Percentiles rank a stretch among this genome's conserved stretches.
Conservation (phyloP, 768 basidiomycete genomes). For the Mycena alexandri region DNA sequence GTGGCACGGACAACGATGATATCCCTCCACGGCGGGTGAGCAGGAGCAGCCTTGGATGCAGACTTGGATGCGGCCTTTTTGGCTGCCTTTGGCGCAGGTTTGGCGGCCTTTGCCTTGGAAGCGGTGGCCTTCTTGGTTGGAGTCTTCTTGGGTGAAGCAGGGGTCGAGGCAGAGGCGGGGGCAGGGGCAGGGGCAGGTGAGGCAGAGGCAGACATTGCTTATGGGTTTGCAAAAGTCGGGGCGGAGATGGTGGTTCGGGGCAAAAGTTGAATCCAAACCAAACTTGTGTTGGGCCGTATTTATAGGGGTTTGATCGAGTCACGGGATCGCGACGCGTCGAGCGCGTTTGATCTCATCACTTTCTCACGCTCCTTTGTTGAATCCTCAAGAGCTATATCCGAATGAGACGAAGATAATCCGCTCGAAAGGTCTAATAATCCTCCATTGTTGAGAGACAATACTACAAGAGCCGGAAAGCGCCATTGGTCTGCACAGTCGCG, state of each 20-base stretch:
- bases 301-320: conserved; percentile 5
- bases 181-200: conserved; percentile 20
- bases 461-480: conserved; percentile 65
- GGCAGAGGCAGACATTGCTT: conserved; percentile 22
- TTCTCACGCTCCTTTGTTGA: too few relatives aligned
- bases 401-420: too few relatives aligned
- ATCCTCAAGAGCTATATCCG: too few relatives aligned
- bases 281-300: background rate
- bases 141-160: conserved; percentile 15
- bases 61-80: conserved; percentile 41
- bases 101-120: conserved; percentile 48
- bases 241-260: conserved; percentile 18
- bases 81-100: conserved; percentile 30
- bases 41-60: conserved; percentile 40
- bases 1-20: conserved; percentile 59
- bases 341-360: background rate
- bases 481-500: conserved; percentile 72
- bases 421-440: too few relatives aligned
- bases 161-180: conserved; percentile 31
- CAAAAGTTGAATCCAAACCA: conserved; percentile 6
- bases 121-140: conserved; percentile 37
- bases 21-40: conserved; percentile 68
- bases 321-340: conserved; percentile 3
- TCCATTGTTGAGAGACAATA: background rate
- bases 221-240: background rate